Percentiles rank a stretch among this genome's conserved stretches.
Conservation (phyloP, 441 rosid species). For the Isatis lusitanica region DNA sequence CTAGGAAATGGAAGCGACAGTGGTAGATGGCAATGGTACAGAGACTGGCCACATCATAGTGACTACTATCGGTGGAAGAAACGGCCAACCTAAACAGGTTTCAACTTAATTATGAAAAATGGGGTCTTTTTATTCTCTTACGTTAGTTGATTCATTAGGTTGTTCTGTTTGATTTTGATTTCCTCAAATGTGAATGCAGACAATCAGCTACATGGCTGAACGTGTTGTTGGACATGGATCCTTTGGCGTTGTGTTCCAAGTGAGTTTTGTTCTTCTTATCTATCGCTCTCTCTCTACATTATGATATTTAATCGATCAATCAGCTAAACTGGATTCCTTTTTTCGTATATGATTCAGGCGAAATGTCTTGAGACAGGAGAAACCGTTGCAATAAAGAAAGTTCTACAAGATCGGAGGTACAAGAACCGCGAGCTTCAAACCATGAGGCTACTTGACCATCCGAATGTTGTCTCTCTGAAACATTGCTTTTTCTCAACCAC, state of each 20-base stretch:
- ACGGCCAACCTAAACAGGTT: conserved; percentile 95
- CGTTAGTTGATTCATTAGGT: not conserved
- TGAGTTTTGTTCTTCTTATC: conserved; percentile 27
- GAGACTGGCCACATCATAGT: conserved; percentile 95
- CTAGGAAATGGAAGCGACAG: conserved; percentile 86
- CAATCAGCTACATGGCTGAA: conserved; percentile 98
- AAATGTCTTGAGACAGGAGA: conserved; percentile 94
- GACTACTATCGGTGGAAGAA: conserved; percentile 93
- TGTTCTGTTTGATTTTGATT: not conserved
- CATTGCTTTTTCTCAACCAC: conserved; percentile 95
- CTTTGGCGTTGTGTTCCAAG: conserved; percentile 97
- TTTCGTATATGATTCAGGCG: conserved; percentile 48
- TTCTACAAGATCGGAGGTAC: conserved; percentile 92
- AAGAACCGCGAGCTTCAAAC: conserved; percentile 98
- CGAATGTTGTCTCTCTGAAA: conserved; percentile 82
- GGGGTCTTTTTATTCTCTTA: not conserved
- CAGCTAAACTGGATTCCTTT: not conserved
- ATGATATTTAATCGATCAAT: not conserved
- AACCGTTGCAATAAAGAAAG: conserved; percentile 95
- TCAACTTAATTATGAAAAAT: not conserved
- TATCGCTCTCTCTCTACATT: conserved; percentile 1
- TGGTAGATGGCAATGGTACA: conserved; percentile 87
- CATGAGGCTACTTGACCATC: conserved; percentile 95
- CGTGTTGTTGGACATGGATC: conserved; percentile 97
- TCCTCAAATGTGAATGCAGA: conserved; percentile 45